Evolutionary conservation across 2,329 filamentous ascomycete species (phyloP).

Genomic region (Diaporthe sp.): DNA sequence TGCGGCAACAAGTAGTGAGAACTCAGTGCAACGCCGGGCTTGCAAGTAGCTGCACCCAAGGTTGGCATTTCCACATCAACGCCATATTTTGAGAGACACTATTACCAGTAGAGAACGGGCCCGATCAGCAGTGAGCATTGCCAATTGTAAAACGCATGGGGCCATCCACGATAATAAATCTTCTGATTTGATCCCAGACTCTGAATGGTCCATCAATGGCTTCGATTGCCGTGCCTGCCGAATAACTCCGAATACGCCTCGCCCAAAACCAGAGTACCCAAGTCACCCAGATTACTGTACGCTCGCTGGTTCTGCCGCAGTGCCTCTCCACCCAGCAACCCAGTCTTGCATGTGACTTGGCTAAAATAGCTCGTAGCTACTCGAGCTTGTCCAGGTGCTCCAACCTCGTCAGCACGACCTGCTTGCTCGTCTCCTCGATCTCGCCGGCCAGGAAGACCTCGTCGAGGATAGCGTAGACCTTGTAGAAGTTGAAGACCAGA

Average conservation of each 20-base stretch:
- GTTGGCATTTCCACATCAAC: not conserved
- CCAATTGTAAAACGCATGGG: not conserved
- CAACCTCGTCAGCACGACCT: constrained; percentile 92
- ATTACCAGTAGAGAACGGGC: not conserved
- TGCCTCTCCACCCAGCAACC: not conserved
- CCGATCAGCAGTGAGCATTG: not conserved
- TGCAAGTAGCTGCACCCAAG: not conserved
- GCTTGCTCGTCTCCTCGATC: constrained; percentile 98
- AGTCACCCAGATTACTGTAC: not conserved
- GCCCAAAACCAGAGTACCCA: constrained; percentile 20
- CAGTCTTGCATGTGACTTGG: not conserved
- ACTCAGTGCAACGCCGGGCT: not conserved
- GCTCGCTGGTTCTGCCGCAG: not conserved
- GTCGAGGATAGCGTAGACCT: constrained; percentile 97
- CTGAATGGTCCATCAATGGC: not conserved
- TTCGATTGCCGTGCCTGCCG: not conserved
- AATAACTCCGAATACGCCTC: constrained; percentile 35
- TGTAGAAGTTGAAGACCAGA: constrained; percentile 84
- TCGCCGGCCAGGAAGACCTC: constrained; percentile 98
- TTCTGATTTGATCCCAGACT: not conserved
- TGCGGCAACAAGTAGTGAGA: not conserved
- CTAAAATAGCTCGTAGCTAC: constrained; percentile 50
- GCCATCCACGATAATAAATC: not conserved
- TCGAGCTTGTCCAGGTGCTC: constrained; percentile 98
- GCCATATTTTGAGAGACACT: not conserved